Evolutionary conservation across 345 rosid genomes (phyloP).

Genomic region (Hibiscus syriacus): DNA sequence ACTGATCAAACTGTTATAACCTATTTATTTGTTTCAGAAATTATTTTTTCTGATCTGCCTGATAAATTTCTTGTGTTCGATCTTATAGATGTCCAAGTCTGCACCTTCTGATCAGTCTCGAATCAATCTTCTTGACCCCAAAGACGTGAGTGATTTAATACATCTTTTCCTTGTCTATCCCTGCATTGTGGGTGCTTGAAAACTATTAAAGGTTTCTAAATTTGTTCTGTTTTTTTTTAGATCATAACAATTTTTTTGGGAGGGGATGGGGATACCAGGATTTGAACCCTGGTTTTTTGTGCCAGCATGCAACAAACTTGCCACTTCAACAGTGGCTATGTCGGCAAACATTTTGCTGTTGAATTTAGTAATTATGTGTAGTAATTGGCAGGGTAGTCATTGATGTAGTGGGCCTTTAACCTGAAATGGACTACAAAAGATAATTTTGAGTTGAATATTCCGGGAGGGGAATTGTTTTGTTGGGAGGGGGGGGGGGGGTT

Average conservation of each 20-base stretch:
- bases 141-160: conserved; percentile 57
- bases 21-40: neutral
- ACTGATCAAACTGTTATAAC: neutral
- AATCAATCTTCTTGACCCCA: conserved; percentile 90
- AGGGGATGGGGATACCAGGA: no score
- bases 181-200: neutral
- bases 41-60: conserved; percentile 5
- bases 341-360: neutral
- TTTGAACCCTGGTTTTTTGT: no score
- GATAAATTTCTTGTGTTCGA: conserved; percentile 16
- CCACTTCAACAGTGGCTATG: no score
- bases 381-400: no score
- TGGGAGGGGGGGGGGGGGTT: neutral
- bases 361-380: neutral
- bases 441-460: neutral
- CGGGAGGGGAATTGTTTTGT: no score
- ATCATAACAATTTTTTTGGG: no score
- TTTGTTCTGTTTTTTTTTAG: neutral
- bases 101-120: conserved; percentile 87
- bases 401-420: neutral
- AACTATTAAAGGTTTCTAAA: neutral
- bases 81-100: conserved; percentile 88
- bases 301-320: no score
- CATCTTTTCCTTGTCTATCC: conserved; percentile 7
- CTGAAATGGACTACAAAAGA: neutral